Evolutionary conservation across 768 basidiomycete species (phyloP).

Genomic region (Albatrellus ellisii): DNA sequence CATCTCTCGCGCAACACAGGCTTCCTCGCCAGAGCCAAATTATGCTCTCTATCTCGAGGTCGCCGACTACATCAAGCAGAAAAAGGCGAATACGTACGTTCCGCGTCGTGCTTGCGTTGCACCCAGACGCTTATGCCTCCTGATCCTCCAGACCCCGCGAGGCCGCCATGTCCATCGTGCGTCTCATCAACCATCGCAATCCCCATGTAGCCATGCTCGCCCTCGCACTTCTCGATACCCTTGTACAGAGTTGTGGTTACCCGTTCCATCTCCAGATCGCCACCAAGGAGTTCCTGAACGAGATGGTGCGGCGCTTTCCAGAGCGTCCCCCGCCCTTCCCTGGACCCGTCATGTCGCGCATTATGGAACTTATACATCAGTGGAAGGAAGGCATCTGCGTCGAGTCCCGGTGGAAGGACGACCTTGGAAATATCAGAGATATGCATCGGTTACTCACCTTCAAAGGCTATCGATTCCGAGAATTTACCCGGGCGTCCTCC

Average conservation of each 20-base stretch:
- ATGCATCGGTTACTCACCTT: constrained; percentile 92
- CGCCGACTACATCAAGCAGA: constrained; percentile 83
- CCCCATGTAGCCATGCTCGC: constrained; percentile 84
- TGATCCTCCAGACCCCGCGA: constrained; percentile 64
- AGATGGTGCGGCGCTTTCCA: constrained; percentile 94
- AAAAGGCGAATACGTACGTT: constrained; percentile 91
- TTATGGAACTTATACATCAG: constrained; percentile 80
- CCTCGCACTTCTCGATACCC: constrained; percentile 76
- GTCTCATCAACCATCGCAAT: constrained; percentile 84
- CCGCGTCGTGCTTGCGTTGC: background rate
- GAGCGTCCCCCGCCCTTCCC: constrained; percentile 95
- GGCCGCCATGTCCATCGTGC: constrained; percentile 73
- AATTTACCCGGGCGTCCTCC: constrained; percentile 23
- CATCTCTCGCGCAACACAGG: constrained; percentile 76
- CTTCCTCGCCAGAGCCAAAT: constrained; percentile 78
- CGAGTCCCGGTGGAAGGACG: constrained; percentile 88
- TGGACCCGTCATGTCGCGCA: constrained; percentile 88
- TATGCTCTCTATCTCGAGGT: constrained; percentile 88
- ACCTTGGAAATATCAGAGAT: constrained; percentile 92
- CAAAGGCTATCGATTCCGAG: constrained; percentile 81
- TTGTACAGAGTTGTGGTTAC: constrained; percentile 94
- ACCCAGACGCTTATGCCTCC: background rate
- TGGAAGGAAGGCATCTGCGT: constrained; percentile 94
- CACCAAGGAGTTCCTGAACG: constrained; percentile 97
- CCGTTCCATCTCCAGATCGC: constrained; percentile 93